A percentile compares a stretch with the other conserved stretches of the same genome.
Evolutionary conservation across 371 early-diverging fungal species (phyloP).

Genomic region (Mortierella sp.): DNA sequence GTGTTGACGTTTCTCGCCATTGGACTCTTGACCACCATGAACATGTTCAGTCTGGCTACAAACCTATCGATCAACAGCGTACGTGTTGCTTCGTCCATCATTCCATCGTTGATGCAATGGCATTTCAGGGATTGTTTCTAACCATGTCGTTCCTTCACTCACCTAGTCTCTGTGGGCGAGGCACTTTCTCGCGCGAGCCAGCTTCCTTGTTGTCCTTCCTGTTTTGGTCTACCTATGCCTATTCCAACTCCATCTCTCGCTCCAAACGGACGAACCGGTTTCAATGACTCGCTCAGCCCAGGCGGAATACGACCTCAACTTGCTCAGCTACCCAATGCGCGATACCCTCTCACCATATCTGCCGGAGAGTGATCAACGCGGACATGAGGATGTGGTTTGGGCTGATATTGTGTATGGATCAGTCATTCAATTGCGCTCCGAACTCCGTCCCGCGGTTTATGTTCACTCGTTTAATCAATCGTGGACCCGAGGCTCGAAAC

Average conservation of each 20-base stretch:
- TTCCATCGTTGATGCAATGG: too few relatives aligned
- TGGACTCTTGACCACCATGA: neutral
- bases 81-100: too few relatives aligned
- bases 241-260: constrained; percentile 13
- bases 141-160: neutral
- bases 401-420: constrained; percentile 26
- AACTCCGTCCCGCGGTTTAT: constrained; percentile 8
- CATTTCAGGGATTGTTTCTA: too few relatives aligned
- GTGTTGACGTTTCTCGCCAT: constrained; percentile 7
- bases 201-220: constrained; percentile 10
- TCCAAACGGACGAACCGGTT: constrained; percentile 24
- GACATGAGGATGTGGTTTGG: constrained; percentile 8
- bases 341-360: neutral
- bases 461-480: constrained; percentile 17
- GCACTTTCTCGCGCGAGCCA: neutral
- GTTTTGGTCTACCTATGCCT: constrained; percentile 11
- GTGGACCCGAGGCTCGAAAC: constrained; percentile 7
- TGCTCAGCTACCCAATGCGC: constrained; percentile 4
- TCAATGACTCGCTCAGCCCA: constrained; percentile 2
- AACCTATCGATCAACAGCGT: neutral
- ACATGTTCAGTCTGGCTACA: constrained; percentile 6
- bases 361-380: too few relatives aligned
- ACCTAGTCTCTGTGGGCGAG: constrained; percentile 6
- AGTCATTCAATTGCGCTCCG: constrained; percentile 26
- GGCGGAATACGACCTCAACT: constrained; percentile 20